A percentile compares a stretch with the other conserved stretches of the same genome.
These are phyloP conservation scores for Podila epigama DNA, from an alignment of 192 early-diverging fungal species.

Conservation along the genomic window DNA sequence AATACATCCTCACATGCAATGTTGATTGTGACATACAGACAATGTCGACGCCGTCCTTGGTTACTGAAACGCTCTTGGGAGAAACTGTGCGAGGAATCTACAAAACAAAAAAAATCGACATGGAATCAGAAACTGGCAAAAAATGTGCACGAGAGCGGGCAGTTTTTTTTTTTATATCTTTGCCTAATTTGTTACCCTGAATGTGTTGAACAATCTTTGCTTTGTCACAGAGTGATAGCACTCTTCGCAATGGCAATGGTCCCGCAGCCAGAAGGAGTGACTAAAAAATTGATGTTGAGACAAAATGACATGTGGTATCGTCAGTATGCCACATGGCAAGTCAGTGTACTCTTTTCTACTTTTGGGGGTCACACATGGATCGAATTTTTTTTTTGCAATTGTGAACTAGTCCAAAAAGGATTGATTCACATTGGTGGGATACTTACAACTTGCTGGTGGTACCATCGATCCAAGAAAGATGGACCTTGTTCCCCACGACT, in stretches of 20 bases:
- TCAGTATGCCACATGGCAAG: too few relatives aligned
- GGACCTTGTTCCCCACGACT: conserved; percentile 24
- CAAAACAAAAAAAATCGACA: neutral
- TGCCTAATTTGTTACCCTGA: conserved; percentile 37
- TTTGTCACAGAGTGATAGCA: conserved; percentile 82
- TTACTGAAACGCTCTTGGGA: conserved; percentile 51
- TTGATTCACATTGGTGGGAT: neutral
- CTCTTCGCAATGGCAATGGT: conserved; percentile 80
- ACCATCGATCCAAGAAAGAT: conserved; percentile 35
- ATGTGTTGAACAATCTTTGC: conserved; percentile 79
- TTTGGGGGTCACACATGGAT: neutral
- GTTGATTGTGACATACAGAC: conserved; percentile 37
- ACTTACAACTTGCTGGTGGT: conserved; percentile 42
- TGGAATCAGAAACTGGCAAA: too few relatives aligned
- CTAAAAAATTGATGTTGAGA: conserved; percentile 24
- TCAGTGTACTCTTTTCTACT: too few relatives aligned
- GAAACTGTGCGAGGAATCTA: conserved; percentile 66
- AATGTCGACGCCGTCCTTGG: conserved; percentile 50
- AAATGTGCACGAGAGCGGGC: too few relatives aligned
- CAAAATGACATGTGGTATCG: too few relatives aligned
- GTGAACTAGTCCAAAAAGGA: neutral
- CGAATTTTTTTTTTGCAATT: neutral
- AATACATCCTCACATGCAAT: neutral
- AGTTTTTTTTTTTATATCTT: neutral
- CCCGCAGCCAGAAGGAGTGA: conserved; percentile 82